A percentile compares a stretch with the other conserved stretches of the same genome.
phyloP scores from a whole-genome alignment of 2,329 filamentous ascomycete genomes.

The Fusarium avenaceum region DNA sequence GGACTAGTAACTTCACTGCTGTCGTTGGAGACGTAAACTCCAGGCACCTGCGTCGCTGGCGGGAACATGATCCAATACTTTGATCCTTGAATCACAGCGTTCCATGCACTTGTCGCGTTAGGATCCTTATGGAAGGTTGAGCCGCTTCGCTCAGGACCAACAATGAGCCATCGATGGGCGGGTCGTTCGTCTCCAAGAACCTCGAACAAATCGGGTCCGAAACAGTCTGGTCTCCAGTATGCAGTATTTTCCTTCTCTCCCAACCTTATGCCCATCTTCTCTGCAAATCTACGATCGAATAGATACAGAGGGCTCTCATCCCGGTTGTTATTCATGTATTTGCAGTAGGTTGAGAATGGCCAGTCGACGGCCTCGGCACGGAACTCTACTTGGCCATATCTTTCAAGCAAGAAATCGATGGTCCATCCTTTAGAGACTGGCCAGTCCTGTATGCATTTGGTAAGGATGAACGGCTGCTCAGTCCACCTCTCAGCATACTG shows the following conservation, averaged over 20 bases:
- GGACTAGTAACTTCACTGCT: conserved; percentile 94
- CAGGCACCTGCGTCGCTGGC: conserved; percentile 81
- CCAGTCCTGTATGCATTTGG: conserved; percentile 84
- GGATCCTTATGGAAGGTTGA: conserved; percentile 94
- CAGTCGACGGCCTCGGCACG: conserved; percentile 95
- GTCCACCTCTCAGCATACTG: conserved; percentile 85
- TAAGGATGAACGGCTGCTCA: conserved; percentile 87
- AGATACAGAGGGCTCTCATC: conserved; percentile 95
- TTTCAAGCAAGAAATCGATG: conserved; percentile 72
- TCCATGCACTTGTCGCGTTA: conserved; percentile 86
- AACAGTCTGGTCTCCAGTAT: conserved; percentile 87
- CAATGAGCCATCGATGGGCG: conserved; percentile 91
- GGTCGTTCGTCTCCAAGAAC: conserved; percentile 83
- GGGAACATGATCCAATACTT: conserved; percentile 99
- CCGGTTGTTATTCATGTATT: conserved; percentile 82
- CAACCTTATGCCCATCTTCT: conserved; percentile 83
- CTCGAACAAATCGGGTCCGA: conserved; percentile 87
- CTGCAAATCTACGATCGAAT: conserved; percentile 87
- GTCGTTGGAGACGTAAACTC: conserved; percentile 90
- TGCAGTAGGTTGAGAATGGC: conserved; percentile 82
- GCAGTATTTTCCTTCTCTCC: conserved; percentile 64
- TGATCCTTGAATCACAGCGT: conserved; percentile 87
- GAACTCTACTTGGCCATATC: conserved; percentile 78
- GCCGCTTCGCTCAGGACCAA: conserved; percentile 87
- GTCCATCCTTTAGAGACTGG: conserved; percentile 82